Evolutionary conservation across 306 rosid genomes (phyloP), one percentile per base, ranked within the genome.

Genomic region (Cucumis melo): DNA sequence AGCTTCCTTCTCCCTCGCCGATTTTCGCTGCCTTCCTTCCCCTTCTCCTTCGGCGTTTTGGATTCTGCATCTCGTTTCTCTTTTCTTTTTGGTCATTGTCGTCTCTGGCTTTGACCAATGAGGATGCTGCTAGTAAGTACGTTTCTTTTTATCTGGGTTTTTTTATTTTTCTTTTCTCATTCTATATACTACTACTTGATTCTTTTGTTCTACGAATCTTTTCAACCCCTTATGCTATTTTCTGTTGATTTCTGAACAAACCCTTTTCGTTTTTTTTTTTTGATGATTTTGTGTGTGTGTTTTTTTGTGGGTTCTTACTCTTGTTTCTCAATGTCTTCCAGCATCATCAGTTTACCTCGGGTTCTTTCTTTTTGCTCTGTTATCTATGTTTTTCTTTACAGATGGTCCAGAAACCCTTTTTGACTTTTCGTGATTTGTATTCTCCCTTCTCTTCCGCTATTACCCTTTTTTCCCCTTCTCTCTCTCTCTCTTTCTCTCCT

Each of bases 121-220:
- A 93, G 84, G 94, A 87, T 93, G 96, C 94, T 93, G 96, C 94
- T 91, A 86, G 98, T 93, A 91, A 87, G 98, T 93, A 91, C 84
- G 96, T 91, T 93, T 88, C 85, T 90, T 82, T 88, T 83, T 80
- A 85, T 75, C 15, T 72, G 76, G 81, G 68, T 57, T 68, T 68
- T 79, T 76, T 1, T 46, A 7, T 21, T 23, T 46, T 61, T 58
- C 32, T 19, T 5, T 64, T 32, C 36, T 32, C 36, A 32, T 32
- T 32, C 36, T 32, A 32, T 32, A 32, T 32, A 32, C 36, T 32
- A 32, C 71, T 19, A 34, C 62, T 34, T 65, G 55, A 1, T 5
- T 24, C 19, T 8, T 8, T 21, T 64, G 27, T 2, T 64, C 27
- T 64, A 13, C 24, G 5, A 17, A 65, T 34, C 27, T 32, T 32